Conservation (phyloP, 2,329 filamentous ascomycete species). For the Cadophora gregata region DNA sequence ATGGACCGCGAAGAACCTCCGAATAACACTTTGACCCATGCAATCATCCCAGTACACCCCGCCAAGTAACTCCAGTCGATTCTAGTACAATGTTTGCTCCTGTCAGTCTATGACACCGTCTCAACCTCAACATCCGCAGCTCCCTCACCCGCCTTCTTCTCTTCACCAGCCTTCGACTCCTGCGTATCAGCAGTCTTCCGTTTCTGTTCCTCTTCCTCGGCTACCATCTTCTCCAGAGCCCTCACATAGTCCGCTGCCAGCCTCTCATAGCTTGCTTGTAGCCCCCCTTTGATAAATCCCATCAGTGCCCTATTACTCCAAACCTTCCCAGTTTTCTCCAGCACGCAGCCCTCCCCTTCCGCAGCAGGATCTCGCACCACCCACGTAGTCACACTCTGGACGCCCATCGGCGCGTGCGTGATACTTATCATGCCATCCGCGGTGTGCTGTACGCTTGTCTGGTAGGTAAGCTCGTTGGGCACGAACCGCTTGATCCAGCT, state of each 20-base stretch:
- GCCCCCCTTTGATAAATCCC: constrained; percentile 78
- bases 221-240: constrained; percentile 49
- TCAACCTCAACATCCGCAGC: background rate
- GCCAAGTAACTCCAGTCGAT: background rate
- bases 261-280: constrained; percentile 74
- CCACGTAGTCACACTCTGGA: constrained; percentile 66
- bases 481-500: constrained; percentile 61
- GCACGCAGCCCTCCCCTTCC: constrained; percentile 75
- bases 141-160: background rate
- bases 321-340: constrained; percentile 82
- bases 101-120: background rate
- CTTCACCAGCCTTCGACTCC: background rate
- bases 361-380: constrained; percentile 71
- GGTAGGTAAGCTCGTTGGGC: constrained; percentile 38
- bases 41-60: background rate
- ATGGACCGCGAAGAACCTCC: background rate
- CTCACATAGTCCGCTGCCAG: constrained; percentile 67
- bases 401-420: constrained; percentile 43
- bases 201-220: background rate
- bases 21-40: background rate
- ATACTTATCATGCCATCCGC: constrained; percentile 37
- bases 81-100: background rate
- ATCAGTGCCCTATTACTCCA: constrained; percentile 77
- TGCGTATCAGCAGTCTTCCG: background rate
- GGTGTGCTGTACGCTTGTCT: constrained; percentile 33